Evolutionary conservation across 1,139 yeast genomes (phyloP), one percentile per base, ranked within the genome.

Genomic region (Candida sanyaensis): DNA sequence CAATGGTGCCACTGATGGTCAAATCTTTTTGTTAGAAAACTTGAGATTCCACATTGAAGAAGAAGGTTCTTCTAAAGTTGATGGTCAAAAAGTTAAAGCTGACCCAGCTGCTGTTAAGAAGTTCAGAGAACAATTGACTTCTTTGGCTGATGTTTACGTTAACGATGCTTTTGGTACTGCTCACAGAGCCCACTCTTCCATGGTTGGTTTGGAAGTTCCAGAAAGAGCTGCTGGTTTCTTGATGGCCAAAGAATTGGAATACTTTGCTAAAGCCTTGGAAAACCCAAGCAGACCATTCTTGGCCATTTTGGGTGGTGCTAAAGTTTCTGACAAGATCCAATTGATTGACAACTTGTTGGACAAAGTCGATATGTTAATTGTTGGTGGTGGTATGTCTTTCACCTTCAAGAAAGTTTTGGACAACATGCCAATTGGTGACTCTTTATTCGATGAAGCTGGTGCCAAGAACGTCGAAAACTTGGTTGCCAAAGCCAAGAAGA

Each of bases 351-450:
- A 92, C 84, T 82, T 92, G 73, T 82, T 92, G 66, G 91, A 92
- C 78, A 93, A 92, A 84, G 97, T 92, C 64, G 86, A 93, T 74
- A 74, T 85, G 56, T 80, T 92, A 71, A 89, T 92, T 74, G 86
- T 92, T 64, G 97, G 98, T 70, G 98, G 98, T 77, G 98, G 98
- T 77, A 92, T 92, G 98, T 92, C 98, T 52, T 92, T 91, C 85
- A 92, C 98, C 65, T 92, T 92, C 83, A 89, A 88, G 81, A 92
- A 93, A 83, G 87, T 92, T 50, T 73, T 90, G 61, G 88, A 89
- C 71, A 81, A 82, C 69, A 84, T 88, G 78, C 71, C 83, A 54
- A 93, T 93, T 63, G 98, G 98, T 70, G 77, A 84, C 71, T 92
- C 98, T 41, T 80, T 92, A 65, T 92, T 68, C 73, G 98, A 92